Base-by-base conservation (phyloP, 2,329 filamentous ascomycete genomes). In the Aureobasidium pullulans region DNA sequence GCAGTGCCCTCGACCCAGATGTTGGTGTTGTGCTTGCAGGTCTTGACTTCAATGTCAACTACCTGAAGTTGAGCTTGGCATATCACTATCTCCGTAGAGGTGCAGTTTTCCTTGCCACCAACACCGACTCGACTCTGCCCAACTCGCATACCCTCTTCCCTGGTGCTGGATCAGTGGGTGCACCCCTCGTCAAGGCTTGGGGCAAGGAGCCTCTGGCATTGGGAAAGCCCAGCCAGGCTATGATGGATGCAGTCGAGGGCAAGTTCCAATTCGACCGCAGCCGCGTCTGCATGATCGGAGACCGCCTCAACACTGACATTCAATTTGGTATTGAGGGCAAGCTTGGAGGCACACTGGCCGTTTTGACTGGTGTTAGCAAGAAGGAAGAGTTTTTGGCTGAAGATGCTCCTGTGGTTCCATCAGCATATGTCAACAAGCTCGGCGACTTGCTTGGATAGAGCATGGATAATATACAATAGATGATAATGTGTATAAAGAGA, bases 191-290 rank as follows among this genome's bases (percentile, higher is more conserved):
- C 57, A 87, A 88, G 64, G 76, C 77, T 4, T 76, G 75, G 16
- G 81, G 81, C 3, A 75, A 83, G 70, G 80, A 88, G 67, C 93
- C 94, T 0, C 75, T 90, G 34, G 85, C 89, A 3, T 77, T 97
- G 42, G 94, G 94, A 0, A 99, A 99, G 77, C 94, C 94, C 3
- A 96, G 90, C 71, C 91, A 96, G 77, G 93, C 93, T 4, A 99
- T 99, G 94, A 96, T 99, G 93, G 93, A 97, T 72, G 91, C 94
- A 3, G 88, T 99, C 60, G 93, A 97, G 78, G 93, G 93, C 61
- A 96, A 96, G 74, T 96, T 97, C 73, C 81, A 88, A 65, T 87
- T 99, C 57, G 86, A 97, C 72, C 83, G 92, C 39, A 83, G 81
- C 62, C 85, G 85, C 66, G 89, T 94, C 1, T 97, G 94, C 75